Evolutionary conservation across 805 yeast genomes (phyloP), one percentile per base, ranked within the genome.

Genomic region (Kurtzmaniella cleridarum): DNA sequence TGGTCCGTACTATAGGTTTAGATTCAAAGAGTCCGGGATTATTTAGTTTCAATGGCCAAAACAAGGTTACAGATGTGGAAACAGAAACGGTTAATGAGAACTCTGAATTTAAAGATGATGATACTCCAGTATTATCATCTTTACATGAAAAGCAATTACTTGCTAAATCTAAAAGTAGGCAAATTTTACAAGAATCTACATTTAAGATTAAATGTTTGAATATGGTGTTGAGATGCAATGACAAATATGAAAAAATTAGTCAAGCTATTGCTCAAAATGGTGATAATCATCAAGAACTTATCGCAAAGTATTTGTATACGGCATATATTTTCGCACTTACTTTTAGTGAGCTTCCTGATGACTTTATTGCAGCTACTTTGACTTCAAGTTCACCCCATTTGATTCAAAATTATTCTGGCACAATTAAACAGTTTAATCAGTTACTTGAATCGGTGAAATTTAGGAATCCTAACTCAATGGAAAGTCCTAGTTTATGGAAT

Each of bases 121-220:
- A 49, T 18, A 41, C 46, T 18, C 53, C 48, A 9, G 65, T 70
- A 1, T 45, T 68, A 17, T 63, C 69, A 37, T 54, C 65, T 10
- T 47, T 68, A 27, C 73, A 68, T 40, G 73, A 67, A 42, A 52
- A 52, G 38, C 65, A 57, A 39, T 40, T 68, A 34, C 28, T 68
- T 4, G 41, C 55, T 1, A 66, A 62, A 44, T 57, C 64, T n/a
- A 61, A 63, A 32, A 49, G 58, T 38, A 62, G 53, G 41, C 43
- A 49, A 14, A 41, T 52, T 3, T 34, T 65, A 27, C 49, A 51
- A 38, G 73, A 68, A 41, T 46, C 62, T 9, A 59, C 49, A 40
- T 60, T 60, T 43, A 49, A 67, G 7, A 47, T 64, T 15, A 55
- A 49, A 41, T 59, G 71, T 41, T 49, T 64, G 42, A 41, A 50